Evolutionary conservation across 1,139 yeast genomes (phyloP), one percentile per base, ranked within the genome.

Genomic region (Pichia sp.): DNA sequence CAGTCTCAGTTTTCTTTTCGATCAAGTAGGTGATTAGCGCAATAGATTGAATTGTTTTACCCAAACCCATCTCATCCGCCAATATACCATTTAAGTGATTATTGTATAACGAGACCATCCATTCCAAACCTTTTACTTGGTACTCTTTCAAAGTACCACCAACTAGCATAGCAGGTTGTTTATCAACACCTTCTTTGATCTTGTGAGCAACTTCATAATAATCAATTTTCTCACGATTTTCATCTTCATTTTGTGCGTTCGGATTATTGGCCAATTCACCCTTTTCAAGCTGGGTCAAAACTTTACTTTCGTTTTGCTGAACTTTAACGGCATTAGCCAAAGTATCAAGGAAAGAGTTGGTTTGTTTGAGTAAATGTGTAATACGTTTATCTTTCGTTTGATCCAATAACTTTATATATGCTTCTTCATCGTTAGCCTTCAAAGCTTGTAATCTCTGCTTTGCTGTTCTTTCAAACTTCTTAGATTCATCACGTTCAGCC

Each of bases 101-200:
- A 70, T 93, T 93, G 70, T 80, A 92, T 57, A 93, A 77, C 0
- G 98, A 92, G 4, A 92, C 96, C 98, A 93, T 92, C 99, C 98
- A 92, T 70, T 93, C 97, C 57, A 92, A 76, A 69, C 98, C 98
- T 71, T 89, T 90, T 58, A 92, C 48, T 74, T 92, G 98, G 69
- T 93, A 93, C 66, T 93, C 99, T 70, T 93, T 93, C 67, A 93
- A 77, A 1, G 82, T 80, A 60, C 99, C 99, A 54, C 99, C 99
- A 48, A 85, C 79, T 61, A 90, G 70, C 51, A 86, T 79, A 1
- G 76, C 64, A 1, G 95, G 92, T 63, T 87, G 95, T 44, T 69
- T 72, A 4, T 76, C 77, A 29, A 87, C 81, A 50, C 79, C 84
- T 66, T 87, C 95, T 60, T 81, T 80, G 50, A 85, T 76, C 61